Evolutionary conservation across 169 alveolate genomes (phyloP).

Genomic region (Babesia microti): DNA sequence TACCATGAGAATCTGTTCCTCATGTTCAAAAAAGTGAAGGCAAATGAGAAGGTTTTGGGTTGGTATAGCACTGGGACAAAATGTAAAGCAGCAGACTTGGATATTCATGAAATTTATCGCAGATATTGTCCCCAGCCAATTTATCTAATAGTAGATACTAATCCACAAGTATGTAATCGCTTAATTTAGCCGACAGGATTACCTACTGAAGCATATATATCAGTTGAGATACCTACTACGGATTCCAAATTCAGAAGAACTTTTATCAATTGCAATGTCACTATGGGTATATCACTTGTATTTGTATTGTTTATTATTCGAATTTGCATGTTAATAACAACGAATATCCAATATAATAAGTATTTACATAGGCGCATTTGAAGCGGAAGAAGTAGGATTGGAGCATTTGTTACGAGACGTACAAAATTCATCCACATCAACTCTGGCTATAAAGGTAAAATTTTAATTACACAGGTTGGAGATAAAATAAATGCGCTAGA

Average conservation of each 20-base stretch:
- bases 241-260: slow-evolving; percentile 81
- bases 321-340: neutral
- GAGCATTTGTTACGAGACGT: slow-evolving; percentile 95
- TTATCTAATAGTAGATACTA: slow-evolving; percentile 84
- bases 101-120: slow-evolving; percentile 90
- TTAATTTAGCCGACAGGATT: slow-evolving; percentile 32
- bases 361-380: slow-evolving; percentile 77
- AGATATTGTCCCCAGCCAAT: slow-evolving; percentile 87
- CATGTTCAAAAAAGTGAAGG: slow-evolving; percentile 91
- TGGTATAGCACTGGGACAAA: slow-evolving; percentile 98
- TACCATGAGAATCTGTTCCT: slow-evolving; percentile 90
- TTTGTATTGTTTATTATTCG: neutral
- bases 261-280: slow-evolving; percentile 83
- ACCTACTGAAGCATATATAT: slow-evolving; percentile 88
- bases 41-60: slow-evolving; percentile 93
- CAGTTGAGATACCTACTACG: slow-evolving; percentile 88
- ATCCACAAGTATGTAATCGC: slow-evolving; percentile 37
- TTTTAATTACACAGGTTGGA: slow-evolving; percentile 33
- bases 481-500: slow-evolving; percentile 54
- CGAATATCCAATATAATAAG: neutral
- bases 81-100: slow-evolving; percentile 91
- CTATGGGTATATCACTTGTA: slow-evolving; percentile 60
- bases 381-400: slow-evolving; percentile 98
- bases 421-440: slow-evolving; percentile 85
- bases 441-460: slow-evolving; percentile 75